Base-by-base conservation (phyloP, 2,329 filamentous ascomycete species). In the Emydomyces testavorans region DNA sequence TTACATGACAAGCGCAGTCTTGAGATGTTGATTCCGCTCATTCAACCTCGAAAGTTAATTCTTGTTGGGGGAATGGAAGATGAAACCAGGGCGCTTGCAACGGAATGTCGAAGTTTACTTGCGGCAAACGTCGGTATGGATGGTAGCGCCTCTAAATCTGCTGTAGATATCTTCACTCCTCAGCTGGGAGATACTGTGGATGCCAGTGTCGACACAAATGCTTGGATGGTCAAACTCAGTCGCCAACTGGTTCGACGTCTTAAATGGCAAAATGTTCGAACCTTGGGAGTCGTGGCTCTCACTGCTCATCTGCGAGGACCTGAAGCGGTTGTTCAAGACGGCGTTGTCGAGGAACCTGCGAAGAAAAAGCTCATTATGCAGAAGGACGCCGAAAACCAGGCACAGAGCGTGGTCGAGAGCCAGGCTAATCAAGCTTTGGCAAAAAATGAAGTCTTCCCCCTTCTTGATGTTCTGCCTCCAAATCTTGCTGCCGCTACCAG, bases 171-270 rank as follows among this genome's bases (percentile, higher is more conserved):
- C 4, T 90, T 90, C 61, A 88, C 86, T 0, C 92, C 92, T 1
- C 65, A 70, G 7, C 71, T 85, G n/a, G 88, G 88, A 20, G 71
- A 76, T 28, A 71, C 74, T 11, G 75, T 98, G 35, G 82, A 98
- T 64, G 92, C 90, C 10, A 95, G 89, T 60, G 90, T 96, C 35
- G 92, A 98, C 62, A 96, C 90, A 4, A 95, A 96, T 62, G 89
- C 92, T 3, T 98, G 93, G 92, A 82, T 85, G 20, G 85, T 98
- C 51, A 94, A 89, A 65, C 75, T 98, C 15, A 88, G 86, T 41
- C 85, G 90, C 56, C 72, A 78, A 37, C 78, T 98, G 16, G 84
- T 94, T 50, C 86, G 86, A 65, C 83, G 83, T 56, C 74, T 98
- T 51, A 86, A 85, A 60, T 96, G 92, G 92, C 92, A 96, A 68